Percentiles rank a stretch among this genome's conserved stretches.
Evolutionary conservation across 306 rosid genomes (phyloP).

Genomic region (Cucumis hystrix): DNA sequence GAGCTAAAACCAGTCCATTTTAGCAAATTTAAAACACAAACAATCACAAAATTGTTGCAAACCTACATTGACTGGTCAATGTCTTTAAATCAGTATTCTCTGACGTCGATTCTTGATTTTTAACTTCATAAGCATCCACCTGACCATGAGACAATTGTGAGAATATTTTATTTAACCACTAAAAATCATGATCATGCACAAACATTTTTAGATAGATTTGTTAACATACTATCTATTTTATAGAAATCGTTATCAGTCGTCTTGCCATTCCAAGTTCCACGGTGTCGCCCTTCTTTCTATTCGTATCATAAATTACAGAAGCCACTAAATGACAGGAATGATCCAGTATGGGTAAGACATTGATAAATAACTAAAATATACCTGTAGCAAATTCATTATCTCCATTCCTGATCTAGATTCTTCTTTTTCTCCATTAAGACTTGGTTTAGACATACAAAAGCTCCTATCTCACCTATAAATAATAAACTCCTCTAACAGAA

Average conservation of each 20-base stretch:
- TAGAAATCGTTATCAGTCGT: conserved; percentile 94
- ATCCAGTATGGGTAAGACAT: background rate
- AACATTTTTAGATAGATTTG: background rate
- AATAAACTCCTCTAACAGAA: conserved; percentile 8
- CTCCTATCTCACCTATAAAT: conserved; percentile 6
- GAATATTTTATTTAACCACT: background rate
- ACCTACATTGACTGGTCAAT: conserved; percentile 95
- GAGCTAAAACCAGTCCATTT: no score
- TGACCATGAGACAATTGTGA: conserved; percentile 11
- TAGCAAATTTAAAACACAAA: background rate
- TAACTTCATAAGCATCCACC: conserved; percentile 90
- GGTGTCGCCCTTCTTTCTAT: conserved; percentile 98
- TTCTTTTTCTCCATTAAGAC: conserved; percentile 97
- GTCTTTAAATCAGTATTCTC: conserved; percentile 94
- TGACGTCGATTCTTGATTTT: conserved; percentile 75
- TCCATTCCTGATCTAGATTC: conserved; percentile 98
- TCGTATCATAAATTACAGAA: conserved; percentile 9
- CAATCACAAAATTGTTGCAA: background rate
- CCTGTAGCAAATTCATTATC: conserved; percentile 99
- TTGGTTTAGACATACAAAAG: conserved; percentile 37
- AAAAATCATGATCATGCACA: background rate
- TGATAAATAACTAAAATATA: conserved; percentile 12
- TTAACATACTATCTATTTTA: conserved; percentile 69
- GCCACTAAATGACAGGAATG: conserved; percentile 8
- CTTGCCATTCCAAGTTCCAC: conserved; percentile 99